Evolutionary conservation across 2,329 filamentous ascomycete species (phyloP).

Genomic region (Tolypocladium sp.): DNA sequence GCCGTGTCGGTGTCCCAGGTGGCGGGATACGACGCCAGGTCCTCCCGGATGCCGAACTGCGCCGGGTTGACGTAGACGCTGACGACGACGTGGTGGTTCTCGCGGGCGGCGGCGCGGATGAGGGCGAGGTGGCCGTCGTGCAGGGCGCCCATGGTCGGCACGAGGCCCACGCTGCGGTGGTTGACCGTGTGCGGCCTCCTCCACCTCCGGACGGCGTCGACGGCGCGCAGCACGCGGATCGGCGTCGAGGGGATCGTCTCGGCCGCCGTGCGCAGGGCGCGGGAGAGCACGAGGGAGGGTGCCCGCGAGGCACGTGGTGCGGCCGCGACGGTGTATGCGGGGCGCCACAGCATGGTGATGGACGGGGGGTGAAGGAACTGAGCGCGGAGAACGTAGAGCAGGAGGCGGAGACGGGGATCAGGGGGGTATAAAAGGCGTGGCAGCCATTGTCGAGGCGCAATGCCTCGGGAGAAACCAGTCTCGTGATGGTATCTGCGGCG

Average conservation of each 20-base stretch:
- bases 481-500: constrained; percentile 41
- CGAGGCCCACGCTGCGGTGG: constrained; percentile 70
- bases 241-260: constrained; percentile 46
- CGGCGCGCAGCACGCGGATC: constrained; percentile 68
- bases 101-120: constrained; percentile 71
- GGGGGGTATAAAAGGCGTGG: constrained; percentile 5
- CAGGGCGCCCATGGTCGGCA: constrained; percentile 97
- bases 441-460: constrained; percentile 22
- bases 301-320: neutral
- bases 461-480: constrained; percentile 12
- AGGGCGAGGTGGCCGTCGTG: constrained; percentile 84
- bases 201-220: constrained; percentile 61
- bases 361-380: neutral
- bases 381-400: neutral
- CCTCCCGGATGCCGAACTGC: constrained; percentile 85
- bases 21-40: constrained; percentile 79
- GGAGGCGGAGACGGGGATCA: constrained; percentile 2
- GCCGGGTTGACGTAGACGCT: constrained; percentile 95
- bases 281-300: constrained; percentile 5
- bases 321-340: neutral
- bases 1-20: constrained; percentile 75
- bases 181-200: constrained; percentile 56
- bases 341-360: neutral
- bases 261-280: constrained; percentile 11
- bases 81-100: constrained; percentile 82